Conservation (phyloP, 331 rosid species). For the Arachis monticola region DNA sequence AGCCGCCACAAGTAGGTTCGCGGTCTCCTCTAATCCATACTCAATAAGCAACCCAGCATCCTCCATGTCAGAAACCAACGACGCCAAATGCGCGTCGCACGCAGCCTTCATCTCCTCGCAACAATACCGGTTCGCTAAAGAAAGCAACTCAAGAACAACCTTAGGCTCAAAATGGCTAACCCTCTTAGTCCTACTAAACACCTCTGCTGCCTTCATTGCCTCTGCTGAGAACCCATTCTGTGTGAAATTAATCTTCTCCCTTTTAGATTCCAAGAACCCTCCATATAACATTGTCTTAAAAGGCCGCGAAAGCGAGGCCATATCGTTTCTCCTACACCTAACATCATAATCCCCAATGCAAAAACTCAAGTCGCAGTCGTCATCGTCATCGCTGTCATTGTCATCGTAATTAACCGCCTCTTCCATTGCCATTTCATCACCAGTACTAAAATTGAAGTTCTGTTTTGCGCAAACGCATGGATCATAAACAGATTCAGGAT, state of each 20-base stretch:
- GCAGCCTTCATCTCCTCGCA: constrained; percentile 86
- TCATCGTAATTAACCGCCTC: neutral
- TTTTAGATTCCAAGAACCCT: constrained; percentile 63
- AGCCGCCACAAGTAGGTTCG: constrained; percentile 79
- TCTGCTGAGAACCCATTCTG: constrained; percentile 63
- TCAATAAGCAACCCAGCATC: constrained; percentile 65
- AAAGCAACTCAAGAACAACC: constrained; percentile 65
- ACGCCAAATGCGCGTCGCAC: constrained; percentile 74
- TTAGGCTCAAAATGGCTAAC: constrained; percentile 49
- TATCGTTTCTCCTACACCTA: constrained; percentile 66
- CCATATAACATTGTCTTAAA: constrained; percentile 84
- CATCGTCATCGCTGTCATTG: constrained; percentile 50
- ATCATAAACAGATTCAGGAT: constrained; percentile 69
- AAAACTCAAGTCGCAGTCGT: constrained; percentile 62
- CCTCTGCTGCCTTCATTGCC: constrained; percentile 68
- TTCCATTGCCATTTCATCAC: neutral
- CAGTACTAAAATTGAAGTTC: neutral
- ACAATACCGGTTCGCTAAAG: constrained; percentile 74
- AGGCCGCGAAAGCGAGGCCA: constrained; percentile 72
- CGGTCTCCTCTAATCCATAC: constrained; percentile 80
- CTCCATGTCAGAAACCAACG: constrained; percentile 65
- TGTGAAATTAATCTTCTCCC: constrained; percentile 78
- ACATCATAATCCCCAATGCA: constrained; percentile 68
- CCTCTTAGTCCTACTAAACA: constrained; percentile 72
- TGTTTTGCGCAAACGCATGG: constrained; percentile 49